Base-by-base conservation (phyloP, 208 protist species). In the Herpetomonas muscarum region DNA sequence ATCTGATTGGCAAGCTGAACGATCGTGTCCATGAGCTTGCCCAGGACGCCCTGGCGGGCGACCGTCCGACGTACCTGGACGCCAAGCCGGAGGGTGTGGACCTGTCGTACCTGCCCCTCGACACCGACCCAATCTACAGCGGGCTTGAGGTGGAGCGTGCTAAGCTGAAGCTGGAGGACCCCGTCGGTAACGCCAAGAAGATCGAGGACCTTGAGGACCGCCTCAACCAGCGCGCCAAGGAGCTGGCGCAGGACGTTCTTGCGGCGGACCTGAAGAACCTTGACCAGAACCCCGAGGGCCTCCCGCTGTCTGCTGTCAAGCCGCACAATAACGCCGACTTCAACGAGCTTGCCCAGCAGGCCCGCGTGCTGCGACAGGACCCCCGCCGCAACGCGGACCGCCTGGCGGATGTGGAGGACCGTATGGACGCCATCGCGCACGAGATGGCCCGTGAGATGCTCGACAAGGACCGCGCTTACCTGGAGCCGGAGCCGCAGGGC, bases 251-350 rank as follows among this genome's bases (percentile, higher is more conserved):
- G 50, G 70, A 87, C 37, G 74, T 87, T 30, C 68, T 85, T 12
- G 37, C 61, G 49, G 77, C 74, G 26, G 83, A 90, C 53, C 55
- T 87, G n/a, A 58, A 54, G 30, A 75, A 73, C 39, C 36, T 90
- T 12, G 67, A 82, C 15, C 36, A 58, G 26, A 46, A 60, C 19
- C 83, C 79, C 31, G 25, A 55, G 0, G 79, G 74, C 22, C 67
- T 90, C 55, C 79, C 79, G 19, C 53, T 90, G 24, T 59, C 55
- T 12, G 53, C 62, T 12, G 55, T 90, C 29, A 74, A 74, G 36
- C 83, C 77, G 28, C 79, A 90, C 59, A 64, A 76, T 56, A 81
- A 87, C 64, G 39, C 63, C 21, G 70, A 72, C 51, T 90, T 87
- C 64, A 70, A 61, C 41, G 62, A 74, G 28, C 64, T 87, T 32